Conservation (phyloP, 306 rosid species). For the Quercus aquifolioides region DNA sequence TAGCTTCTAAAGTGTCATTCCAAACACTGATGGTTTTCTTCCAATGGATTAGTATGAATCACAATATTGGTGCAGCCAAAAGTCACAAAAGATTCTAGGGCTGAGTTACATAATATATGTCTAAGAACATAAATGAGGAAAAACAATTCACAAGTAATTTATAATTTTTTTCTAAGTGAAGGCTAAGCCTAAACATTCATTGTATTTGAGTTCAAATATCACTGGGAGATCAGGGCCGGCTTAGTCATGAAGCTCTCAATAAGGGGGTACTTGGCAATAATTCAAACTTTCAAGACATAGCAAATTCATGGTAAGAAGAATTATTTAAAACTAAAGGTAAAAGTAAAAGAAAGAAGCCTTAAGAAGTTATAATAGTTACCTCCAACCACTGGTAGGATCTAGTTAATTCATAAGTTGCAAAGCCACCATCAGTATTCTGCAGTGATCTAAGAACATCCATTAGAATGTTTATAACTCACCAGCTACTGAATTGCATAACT, state of each 20-base stretch:
- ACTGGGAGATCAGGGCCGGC: not conserved
- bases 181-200: not conserved
- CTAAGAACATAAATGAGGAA: not conserved
- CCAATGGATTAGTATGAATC: not conserved
- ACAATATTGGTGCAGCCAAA: not conserved
- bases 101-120: not conserved
- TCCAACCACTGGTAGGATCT: constrained; percentile 90
- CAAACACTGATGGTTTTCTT: not conserved
- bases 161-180: not conserved
- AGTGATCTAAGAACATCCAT: constrained; percentile 2
- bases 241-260: not conserved
- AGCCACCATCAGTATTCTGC: constrained; percentile 79
- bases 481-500: not conserved
- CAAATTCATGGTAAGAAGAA: not conserved
- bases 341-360: not conserved
- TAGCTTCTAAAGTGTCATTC: not conserved
- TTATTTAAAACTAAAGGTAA: not conserved
- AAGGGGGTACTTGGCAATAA: not conserved
- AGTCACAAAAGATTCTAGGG: not conserved
- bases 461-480: not conserved
- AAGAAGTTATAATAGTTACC: constrained; percentile 32
- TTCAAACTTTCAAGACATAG: not conserved
- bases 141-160: not conserved
- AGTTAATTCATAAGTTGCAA: constrained; percentile 88
- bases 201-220: not conserved